Percentiles rank a stretch among this genome's conserved stretches.
phyloP scores from a whole-genome alignment of 129 eudicot species.

The Chrysanthemum lavandulifolium region DNA sequence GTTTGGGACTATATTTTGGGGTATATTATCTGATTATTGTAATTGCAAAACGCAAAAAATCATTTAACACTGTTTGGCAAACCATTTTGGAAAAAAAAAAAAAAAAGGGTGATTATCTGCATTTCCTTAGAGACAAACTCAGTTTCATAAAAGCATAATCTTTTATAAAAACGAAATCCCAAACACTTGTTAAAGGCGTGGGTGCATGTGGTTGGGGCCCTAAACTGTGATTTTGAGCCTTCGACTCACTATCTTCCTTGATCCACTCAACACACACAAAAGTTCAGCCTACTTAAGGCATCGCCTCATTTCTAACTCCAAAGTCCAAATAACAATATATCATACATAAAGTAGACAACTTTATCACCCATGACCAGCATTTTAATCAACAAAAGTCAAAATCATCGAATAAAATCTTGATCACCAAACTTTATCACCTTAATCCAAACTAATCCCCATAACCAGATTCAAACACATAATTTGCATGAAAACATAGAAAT shows the following conservation, averaged over 20 bases:
- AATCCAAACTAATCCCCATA: constrained; percentile 24
- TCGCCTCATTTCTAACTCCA: neutral
- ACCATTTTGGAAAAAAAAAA: too few species aligned
- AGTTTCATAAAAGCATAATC: neutral
- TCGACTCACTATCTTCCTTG: neutral
- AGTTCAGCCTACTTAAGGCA: neutral
- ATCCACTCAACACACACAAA: neutral
- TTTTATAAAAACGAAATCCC: neutral
- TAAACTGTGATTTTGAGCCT: neutral
- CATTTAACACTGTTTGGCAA: too few species aligned
- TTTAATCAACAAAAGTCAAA: constrained; percentile 12
- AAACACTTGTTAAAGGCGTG: neutral
- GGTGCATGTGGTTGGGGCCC: too few species aligned
- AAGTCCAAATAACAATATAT: neutral
- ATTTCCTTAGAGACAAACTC: too few species aligned
- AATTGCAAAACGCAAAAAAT: too few species aligned
- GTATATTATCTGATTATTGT: too few species aligned
- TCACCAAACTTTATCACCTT: constrained; percentile 6
- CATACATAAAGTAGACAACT: constrained; percentile 7
- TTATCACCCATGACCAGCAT: neutral
- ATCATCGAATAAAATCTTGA: constrained; percentile 1
- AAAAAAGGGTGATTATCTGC: too few species aligned
- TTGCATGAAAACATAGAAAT: constrained; percentile 22
- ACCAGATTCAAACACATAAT: constrained; percentile 22
- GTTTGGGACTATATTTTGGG: too few species aligned